A percentile compares a stretch with the other conserved stretches of the same genome.
These are phyloP conservation scores for Rhodotorula sp. DNA, from an alignment of 1,284 basidiomycete genomes.

Conservation along the genomic window DNA sequence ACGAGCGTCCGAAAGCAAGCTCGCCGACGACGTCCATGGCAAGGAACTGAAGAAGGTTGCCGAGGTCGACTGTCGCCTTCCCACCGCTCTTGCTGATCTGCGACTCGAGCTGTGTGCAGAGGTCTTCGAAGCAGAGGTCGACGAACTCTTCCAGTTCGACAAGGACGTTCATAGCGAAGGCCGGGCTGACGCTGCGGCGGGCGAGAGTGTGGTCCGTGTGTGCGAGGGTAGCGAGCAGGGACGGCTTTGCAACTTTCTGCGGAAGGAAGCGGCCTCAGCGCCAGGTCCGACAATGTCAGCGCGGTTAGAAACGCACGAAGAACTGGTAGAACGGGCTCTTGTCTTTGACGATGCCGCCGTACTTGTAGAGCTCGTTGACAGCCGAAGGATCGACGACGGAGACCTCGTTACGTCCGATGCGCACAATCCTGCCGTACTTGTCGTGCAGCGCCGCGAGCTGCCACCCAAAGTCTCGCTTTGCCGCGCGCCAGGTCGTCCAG, in stretches of 20 bases:
- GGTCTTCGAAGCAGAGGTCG: conserved; percentile 5
- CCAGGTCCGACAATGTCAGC: no score
- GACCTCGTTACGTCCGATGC: conserved; percentile 6
- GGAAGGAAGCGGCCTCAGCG: neutral
- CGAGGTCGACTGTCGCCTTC: neutral
- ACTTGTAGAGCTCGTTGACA: conserved; percentile 6
- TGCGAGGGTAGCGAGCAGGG: conserved; percentile 5
- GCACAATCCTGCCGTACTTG: neutral
- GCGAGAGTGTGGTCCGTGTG: conserved; percentile 1
- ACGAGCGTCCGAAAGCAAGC: neutral
- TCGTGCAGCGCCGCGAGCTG: conserved; percentile 4
- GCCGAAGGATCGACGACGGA: conserved; percentile 1
- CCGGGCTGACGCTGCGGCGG: conserved; percentile 7
- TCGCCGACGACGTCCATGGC: conserved; percentile 18
- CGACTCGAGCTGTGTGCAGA: neutral
- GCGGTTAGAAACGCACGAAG: neutral
- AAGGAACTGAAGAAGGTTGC: conserved; percentile 8
- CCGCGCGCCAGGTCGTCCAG: conserved; percentile 4
- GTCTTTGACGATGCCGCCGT: neutral
- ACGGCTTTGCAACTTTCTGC: conserved; percentile 11
- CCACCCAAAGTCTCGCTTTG: conserved; percentile 9
- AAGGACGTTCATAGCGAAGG: conserved; percentile 10
- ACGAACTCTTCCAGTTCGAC: conserved; percentile 13
- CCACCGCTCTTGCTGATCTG: neutral
- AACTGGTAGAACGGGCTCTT: conserved; percentile 12